These are phyloP conservation scores for Fusarium sp. DNA, from an alignment of 2,329 filamentous ascomycete genomes.

Conservation along the genomic window DNA sequence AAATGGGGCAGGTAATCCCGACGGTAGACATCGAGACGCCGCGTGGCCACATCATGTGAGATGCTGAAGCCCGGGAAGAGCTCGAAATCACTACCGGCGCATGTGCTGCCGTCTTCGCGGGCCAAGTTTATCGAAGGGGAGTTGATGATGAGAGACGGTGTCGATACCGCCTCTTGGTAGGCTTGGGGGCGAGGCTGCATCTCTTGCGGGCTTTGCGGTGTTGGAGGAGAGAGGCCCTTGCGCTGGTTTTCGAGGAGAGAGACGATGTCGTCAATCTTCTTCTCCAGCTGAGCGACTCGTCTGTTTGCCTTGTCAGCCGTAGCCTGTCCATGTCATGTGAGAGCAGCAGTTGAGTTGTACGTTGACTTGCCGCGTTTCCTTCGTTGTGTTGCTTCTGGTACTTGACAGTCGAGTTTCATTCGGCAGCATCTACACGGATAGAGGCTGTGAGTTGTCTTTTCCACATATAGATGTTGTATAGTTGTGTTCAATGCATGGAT, in stretches of 20 bases:
- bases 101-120: not conserved
- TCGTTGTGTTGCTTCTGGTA: conserved; percentile 48
- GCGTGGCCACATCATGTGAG: conserved; percentile 46
- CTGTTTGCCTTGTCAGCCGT: conserved; percentile 32
- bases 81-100: conserved; percentile 24
- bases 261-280: conserved; percentile 54
- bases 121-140: not conserved
- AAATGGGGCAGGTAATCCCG: conserved; percentile 48
- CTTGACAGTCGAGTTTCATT: conserved; percentile 47
- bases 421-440: conserved; percentile 47
- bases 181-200: not conserved
- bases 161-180: not conserved
- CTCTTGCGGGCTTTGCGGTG: conserved; percentile 40
- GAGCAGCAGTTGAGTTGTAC: conserved; percentile 26
- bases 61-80: conserved; percentile 51
- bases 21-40: conserved; percentile 48
- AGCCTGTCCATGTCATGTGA: not conserved
- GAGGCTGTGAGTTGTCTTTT: not conserved
- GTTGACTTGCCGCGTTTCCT: conserved; percentile 51
- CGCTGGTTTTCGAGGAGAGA: conserved; percentile 49
- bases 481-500: too few species aligned
- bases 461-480: too few species aligned
- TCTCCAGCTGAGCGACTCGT: conserved; percentile 51
- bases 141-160: not conserved
- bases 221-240: conserved; percentile 35